Base-by-base conservation (phyloP, 2,329 filamentous ascomycete species). In the Cladosporium cucumerinum region DNA sequence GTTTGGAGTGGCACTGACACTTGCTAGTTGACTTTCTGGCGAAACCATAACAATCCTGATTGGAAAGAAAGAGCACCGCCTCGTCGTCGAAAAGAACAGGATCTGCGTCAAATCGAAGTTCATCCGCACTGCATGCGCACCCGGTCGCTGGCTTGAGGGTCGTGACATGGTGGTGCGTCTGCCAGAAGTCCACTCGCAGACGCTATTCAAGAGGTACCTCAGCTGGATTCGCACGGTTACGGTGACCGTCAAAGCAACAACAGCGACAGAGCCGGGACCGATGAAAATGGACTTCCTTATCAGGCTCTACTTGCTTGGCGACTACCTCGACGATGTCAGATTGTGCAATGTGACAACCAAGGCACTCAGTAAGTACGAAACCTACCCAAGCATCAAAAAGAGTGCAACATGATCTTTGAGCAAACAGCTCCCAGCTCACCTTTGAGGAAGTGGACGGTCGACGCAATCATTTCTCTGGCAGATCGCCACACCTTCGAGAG, bases 161-260 rank as follows among this genome's bases (percentile, higher is more conserved):
- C 25, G 61, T 25, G 59, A 69, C 21, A 65, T 65, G 32, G n/a
- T 62, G 12, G 26, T 70, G 11, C 63, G 59, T 3, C 25, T 70
- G 21, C 66, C 66, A 5, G 43, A 66, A 12, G 39, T 43, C 30
- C 26, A 48, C 39, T 46, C 57, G 4, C 10, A 54, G 26, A 23
- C 34, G 14, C 34, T 52, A 5, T 65, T 65, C 32, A 21, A 55
- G 36, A 8, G 30, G 23, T 65, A 60, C 43, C 12, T 51, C n/a
- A 43, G 60, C 21, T 65, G 63, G 63, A 26, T 34, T 6, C 46
- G 54, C 57, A 26, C 48, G 11, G 21, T 28, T 8, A 14, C 23
- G 48, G 11, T 51, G 48, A 25, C 46, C 4, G 48, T 51, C n/a
- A 11, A 25, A 10, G 46, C 1, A 4, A 26, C 21, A 25, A 12